Evolutionary conservation across 805 yeast species (phyloP).

Genomic region (Lipomyces lipofer): DNA sequence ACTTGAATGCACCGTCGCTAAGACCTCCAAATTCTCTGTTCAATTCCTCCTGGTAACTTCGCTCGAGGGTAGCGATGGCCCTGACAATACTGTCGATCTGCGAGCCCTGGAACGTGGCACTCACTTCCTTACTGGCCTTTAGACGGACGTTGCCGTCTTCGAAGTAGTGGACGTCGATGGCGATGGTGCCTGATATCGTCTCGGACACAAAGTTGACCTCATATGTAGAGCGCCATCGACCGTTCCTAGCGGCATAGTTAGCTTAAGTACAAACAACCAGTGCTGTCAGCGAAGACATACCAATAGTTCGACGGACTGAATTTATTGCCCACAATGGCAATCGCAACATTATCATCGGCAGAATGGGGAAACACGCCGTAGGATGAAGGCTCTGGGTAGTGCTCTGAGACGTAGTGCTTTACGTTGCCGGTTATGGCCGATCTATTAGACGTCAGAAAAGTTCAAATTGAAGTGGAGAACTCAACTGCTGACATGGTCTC

Average conservation of each 20-base stretch:
- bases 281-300: too few species aligned
- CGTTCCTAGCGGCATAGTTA: slow-evolving; percentile 58
- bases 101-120: slow-evolving; percentile 20
- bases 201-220: slow-evolving; percentile 41
- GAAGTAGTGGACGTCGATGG: slow-evolving; percentile 81
- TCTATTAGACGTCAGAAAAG: slow-evolving; percentile 36
- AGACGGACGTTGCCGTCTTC: slow-evolving; percentile 95
- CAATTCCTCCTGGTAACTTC: slow-evolving; percentile 57
- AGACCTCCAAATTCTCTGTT: slow-evolving; percentile 65
- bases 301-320: slow-evolving; percentile 73
- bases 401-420: slow-evolving; percentile 57
- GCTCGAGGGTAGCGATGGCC: slow-evolving; percentile 58
- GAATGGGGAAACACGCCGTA: slow-evolving; percentile 46
- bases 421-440: slow-evolving; percentile 41
- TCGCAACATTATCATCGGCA: slow-evolving; percentile 38
- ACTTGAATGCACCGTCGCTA: slow-evolving; percentile 80
- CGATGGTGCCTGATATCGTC: slow-evolving; percentile 53
- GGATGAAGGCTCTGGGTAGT: slow-evolving; percentile 62
- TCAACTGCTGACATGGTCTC: slow-evolving; percentile 15
- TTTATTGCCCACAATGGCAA: slow-evolving; percentile 70
- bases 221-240: slow-evolving; percentile 80
- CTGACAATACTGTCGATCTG: slow-evolving; percentile 42
- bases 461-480: slow-evolving; percentile 22
- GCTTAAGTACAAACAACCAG: slow-evolving; percentile 9
- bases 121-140: slow-evolving; percentile 45